These are phyloP conservation scores for Aspergillus sp. DNA, from an alignment of 2,329 filamentous ascomycete species.

Conservation along the genomic window DNA sequence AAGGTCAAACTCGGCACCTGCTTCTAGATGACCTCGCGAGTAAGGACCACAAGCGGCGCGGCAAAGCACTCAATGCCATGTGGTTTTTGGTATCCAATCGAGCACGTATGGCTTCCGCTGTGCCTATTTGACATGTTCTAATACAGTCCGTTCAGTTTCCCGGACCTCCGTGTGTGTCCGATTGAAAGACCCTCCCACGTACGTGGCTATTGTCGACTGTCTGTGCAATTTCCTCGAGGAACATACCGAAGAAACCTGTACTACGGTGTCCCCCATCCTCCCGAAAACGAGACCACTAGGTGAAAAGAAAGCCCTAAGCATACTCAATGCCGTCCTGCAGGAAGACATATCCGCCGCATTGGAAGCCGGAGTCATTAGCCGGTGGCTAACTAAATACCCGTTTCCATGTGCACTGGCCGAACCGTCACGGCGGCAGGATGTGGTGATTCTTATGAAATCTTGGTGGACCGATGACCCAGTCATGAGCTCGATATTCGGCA, in stretches of 20 bases:
- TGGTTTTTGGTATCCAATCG: conserved; percentile 37
- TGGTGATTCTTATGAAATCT: conserved; percentile 35
- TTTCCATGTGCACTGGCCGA: conserved; percentile 55
- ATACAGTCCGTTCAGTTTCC: conserved; percentile 20
- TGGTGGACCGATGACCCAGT: conserved; percentile 38
- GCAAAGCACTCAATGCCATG: conserved; percentile 38
- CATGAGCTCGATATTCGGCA: conserved; percentile 39
- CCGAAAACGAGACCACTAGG: conserved; percentile 35
- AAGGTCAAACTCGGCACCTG: conserved; percentile 32
- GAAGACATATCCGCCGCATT: conserved; percentile 53
- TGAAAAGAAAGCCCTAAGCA: conserved; percentile 38
- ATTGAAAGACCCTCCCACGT: conserved; percentile 31
- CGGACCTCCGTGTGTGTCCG: conserved; percentile 28
- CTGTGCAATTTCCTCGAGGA: conserved; percentile 36
- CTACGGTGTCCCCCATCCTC: conserved; percentile 31
- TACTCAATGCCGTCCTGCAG: conserved; percentile 58
- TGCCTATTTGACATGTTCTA: not conserved
- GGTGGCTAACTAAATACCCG: conserved; percentile 67
- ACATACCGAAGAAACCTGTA: conserved; percentile 28
- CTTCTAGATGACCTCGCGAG: conserved; percentile 38
- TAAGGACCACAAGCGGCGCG: conserved; percentile 29
- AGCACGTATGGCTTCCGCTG: conserved; percentile 24
- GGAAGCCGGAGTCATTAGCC: conserved; percentile 59
- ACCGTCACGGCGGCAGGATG: conserved; percentile 38
- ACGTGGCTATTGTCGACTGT: conserved; percentile 35